phyloP scores from a whole-genome alignment of 2,329 filamentous ascomycete genomes.

The Trichoderma brevicompactum region DNA sequence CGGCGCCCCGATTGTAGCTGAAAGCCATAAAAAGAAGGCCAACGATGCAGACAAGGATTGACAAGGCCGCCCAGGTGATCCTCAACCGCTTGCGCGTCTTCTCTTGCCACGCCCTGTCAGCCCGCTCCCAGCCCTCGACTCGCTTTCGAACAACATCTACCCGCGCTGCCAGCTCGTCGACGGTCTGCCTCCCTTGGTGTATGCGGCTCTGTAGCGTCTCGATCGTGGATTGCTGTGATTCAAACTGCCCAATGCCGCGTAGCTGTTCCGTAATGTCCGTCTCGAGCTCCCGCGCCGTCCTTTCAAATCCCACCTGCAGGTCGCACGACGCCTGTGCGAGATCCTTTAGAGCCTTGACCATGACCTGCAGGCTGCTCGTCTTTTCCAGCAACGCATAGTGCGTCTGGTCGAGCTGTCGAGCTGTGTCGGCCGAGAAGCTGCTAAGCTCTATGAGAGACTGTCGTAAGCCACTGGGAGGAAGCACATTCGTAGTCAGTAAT shows the following conservation, averaged over 20 bases:
- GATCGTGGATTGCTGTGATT: conserved; percentile 67
- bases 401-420: conserved; percentile 70
- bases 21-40: conserved; percentile 48
- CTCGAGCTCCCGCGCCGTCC: conserved; percentile 62
- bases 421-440: conserved; percentile 64
- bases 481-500: conserved; percentile 33
- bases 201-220: conserved; percentile 65
- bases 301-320: conserved; percentile 62
- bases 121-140: conserved; percentile 69
- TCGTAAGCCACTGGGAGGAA: conserved; percentile 51
- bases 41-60: conserved; percentile 52
- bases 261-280: conserved; percentile 65
- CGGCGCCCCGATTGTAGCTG: conserved; percentile 32
- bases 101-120: conserved; percentile 70
- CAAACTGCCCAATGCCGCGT: conserved; percentile 63
- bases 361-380: conserved; percentile 65
- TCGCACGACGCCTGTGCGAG: conserved; percentile 65
- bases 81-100: conserved; percentile 66
- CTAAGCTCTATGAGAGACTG: conserved; percentile 59
- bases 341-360: conserved; percentile 66
- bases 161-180: conserved; percentile 62
- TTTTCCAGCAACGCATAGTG: conserved; percentile 77
- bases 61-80: conserved; percentile 65
- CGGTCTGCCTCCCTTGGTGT: conserved; percentile 60
- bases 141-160: conserved; percentile 66